These are phyloP conservation scores for Clonostachys sp. DNA, from an alignment of 2,329 filamentous ascomycete species.

Conservation along the genomic window DNA sequence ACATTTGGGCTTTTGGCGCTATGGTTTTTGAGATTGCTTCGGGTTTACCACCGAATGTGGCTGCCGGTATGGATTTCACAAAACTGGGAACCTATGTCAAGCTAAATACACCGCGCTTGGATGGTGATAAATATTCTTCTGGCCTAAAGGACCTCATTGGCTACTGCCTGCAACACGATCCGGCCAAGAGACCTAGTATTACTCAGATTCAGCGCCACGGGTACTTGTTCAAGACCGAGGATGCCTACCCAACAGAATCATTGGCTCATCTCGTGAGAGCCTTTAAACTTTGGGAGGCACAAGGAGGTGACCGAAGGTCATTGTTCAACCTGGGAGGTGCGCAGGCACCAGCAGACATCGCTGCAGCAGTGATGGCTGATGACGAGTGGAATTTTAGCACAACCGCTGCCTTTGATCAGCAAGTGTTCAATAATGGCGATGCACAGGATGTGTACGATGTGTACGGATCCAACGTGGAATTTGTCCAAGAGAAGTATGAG, in stretches of 20 bases:
- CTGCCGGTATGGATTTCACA: constrained; percentile 40
- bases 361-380: constrained; percentile 38
- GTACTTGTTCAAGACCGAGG: constrained; percentile 60
- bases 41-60: constrained; percentile 67
- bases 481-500: constrained; percentile 35
- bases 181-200: constrained; percentile 64
- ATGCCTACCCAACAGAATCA: constrained; percentile 58
- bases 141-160: constrained; percentile 66
- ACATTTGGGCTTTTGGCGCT: constrained; percentile 83
- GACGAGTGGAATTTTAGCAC: constrained; percentile 68
- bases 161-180: constrained; percentile 68
- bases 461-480: constrained; percentile 54
- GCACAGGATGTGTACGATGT: constrained; percentile 56
- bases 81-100: constrained; percentile 54
- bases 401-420: constrained; percentile 58
- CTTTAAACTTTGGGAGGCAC: constrained; percentile 72
- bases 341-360: constrained; percentile 41
- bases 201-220: constrained; percentile 65
- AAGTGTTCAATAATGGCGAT: constrained; percentile 46
- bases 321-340: constrained; percentile 58
- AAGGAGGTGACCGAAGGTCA: constrained; percentile 65
- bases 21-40: constrained; percentile 79
- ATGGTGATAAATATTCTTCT: constrained; percentile 67
- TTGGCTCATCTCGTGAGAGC: constrained; percentile 64
- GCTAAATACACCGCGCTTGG: constrained; percentile 61